Base-by-base conservation (phyloP, 768 basidiomycete species). In the Psilocybe cubensis region DNA sequence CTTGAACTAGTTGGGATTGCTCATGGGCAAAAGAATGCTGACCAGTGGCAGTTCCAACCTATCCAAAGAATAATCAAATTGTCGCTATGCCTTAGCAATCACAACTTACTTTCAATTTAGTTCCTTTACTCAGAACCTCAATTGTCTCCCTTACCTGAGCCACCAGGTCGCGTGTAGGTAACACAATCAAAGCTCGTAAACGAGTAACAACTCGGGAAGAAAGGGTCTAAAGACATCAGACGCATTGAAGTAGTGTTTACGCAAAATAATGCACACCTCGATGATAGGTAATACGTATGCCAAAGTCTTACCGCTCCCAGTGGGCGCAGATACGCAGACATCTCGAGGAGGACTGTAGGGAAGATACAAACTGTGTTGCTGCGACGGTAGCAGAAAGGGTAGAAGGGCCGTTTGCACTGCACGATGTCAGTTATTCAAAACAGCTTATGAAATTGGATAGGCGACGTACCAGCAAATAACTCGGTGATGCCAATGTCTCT, bases 221-320 rank as follows among this genome's bases (percentile, higher is more conserved):
- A 18, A 99, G 75, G 2, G 87, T 79, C 92, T 96, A 52, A 14
- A n/a, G 38, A 27, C 7, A 33, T 40, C 40, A 23, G 49, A n/a
- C 42, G 27, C 3, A 38, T 44, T 25, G 24, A 35, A 12, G 18
- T 14, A 40, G 45, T 20, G 27, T 25, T 20, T 10, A 23, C 18
- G 33, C 33, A 54, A 14, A 12, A 40, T 14, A 5, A n/a, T n/a
- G n/a, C 57, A 25, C 56, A 90, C 94, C 81, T 97, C 94, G 27
- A 97, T 79, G 53, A 98, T 91, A 1, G 97, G 97, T 29, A 98
- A 74, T 1, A 88, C 92, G 74, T 99, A 99, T n/a, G 94, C 92
- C 25, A 99, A 80, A 0, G 96, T 99, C 72, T 99, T 99, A 0
- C 97, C 97, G 63, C 95, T 97, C 21, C 97, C 97, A 0, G 97